These are phyloP conservation scores for Apiospora kogelbergensis DNA, from an alignment of 2,329 filamentous ascomycete genomes.

Conservation along the genomic window DNA sequence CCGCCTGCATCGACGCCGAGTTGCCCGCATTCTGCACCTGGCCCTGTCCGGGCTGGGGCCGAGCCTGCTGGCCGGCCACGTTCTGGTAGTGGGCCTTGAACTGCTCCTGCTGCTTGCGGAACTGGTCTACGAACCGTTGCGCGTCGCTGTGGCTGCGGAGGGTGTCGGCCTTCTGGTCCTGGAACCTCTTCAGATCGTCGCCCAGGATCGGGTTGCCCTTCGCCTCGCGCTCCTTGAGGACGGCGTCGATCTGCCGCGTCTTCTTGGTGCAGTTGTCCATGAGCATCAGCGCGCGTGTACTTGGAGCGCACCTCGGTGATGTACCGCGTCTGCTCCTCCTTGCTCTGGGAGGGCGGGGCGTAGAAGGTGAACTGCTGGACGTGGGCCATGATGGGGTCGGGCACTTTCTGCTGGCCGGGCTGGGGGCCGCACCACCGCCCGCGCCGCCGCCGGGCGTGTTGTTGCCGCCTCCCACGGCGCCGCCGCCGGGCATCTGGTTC, in stretches of 20 bases:
- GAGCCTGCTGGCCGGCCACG: slow-evolving; percentile 21
- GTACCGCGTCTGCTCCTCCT: slow-evolving; percentile 23
- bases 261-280: slow-evolving; percentile 27
- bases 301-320: slow-evolving; percentile 20
- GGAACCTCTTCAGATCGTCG: slow-evolving; percentile 25
- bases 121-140: slow-evolving; percentile 22
- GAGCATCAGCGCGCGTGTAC: slow-evolving; percentile 24
- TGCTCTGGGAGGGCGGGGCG: background rate
- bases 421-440: background rate
- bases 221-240: slow-evolving; percentile 26
- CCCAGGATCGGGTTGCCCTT: slow-evolving; percentile 20
- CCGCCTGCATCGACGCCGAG: slow-evolving; percentile 29
- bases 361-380: slow-evolving; percentile 25
- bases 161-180: slow-evolving; percentile 19
- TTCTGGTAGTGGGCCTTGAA: background rate
- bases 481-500: background rate
- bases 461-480: no score
- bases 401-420: slow-evolving; percentile 13
- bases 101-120: slow-evolving; percentile 17
- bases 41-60: slow-evolving; percentile 20
- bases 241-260: slow-evolving; percentile 18
- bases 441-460: background rate
- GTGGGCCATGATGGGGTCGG: slow-evolving; percentile 26
- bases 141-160: slow-evolving; percentile 23
- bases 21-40: slow-evolving; percentile 20